These are phyloP conservation scores for Phytopythium oedochilum DNA, from an alignment of 352 stramenopile genomes.

Conservation along the genomic window DNA sequence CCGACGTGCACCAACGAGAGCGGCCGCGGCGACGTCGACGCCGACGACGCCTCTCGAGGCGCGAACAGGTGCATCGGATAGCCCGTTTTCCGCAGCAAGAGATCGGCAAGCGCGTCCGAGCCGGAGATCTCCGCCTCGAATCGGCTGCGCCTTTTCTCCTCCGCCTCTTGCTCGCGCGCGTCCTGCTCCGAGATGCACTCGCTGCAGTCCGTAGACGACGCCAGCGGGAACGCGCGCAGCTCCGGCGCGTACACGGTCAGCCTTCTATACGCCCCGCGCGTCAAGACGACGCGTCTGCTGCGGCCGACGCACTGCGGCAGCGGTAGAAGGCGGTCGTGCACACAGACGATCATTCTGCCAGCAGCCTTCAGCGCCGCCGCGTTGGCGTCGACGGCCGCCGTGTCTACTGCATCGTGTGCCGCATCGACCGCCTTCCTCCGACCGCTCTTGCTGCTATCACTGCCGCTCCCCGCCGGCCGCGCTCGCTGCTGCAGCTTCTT, in stretches of 20 bases:
- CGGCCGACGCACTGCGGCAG: constrained; percentile 52
- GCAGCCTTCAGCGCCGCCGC: constrained; percentile 28
- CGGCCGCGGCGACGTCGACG: constrained; percentile 17
- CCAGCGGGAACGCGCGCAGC: constrained; percentile 46
- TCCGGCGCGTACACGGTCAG: constrained; percentile 55
- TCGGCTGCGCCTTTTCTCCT: constrained; percentile 46
- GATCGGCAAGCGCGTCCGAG: constrained; percentile 57
- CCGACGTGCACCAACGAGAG: constrained; percentile 36
- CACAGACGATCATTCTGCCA: constrained; percentile 61
- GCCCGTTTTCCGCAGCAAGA: constrained; percentile 72
- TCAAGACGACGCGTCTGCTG: constrained; percentile 49
- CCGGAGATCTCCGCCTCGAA: constrained; percentile 65
- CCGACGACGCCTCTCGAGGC: constrained; percentile 10
- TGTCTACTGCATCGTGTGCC: constrained; percentile 5
- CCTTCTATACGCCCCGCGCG: constrained; percentile 34
- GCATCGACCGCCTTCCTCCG: not conserved
- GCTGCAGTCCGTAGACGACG: constrained; percentile 46
- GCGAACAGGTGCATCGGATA: constrained; percentile 81
- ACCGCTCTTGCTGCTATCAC: constrained; percentile 7
- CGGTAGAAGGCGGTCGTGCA: constrained; percentile 55
- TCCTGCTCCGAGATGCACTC: constrained; percentile 54
- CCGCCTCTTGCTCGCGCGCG: constrained; percentile 39
- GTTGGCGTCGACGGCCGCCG: constrained; percentile 15
- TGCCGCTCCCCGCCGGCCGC: constrained; percentile 14
- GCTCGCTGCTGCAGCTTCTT: constrained; percentile 50